Base-by-base conservation (phyloP, 441 rosid species). In the Gossypium laxum region DNA sequence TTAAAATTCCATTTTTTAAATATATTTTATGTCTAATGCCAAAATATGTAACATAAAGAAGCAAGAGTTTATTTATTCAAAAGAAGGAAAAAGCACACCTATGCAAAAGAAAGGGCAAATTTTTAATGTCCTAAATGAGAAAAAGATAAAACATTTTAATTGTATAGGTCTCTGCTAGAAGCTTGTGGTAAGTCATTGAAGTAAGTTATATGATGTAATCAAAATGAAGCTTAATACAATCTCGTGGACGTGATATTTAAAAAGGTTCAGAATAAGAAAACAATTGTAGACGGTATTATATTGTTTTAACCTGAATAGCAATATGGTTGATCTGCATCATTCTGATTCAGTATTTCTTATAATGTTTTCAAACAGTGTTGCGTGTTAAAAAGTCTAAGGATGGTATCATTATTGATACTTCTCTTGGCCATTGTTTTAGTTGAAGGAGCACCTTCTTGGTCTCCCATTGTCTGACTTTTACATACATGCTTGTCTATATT, bases 401-500 rank as follows among this genome's bases (percentile, higher is more conserved):
- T 51, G 10, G 59, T 28, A 21, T 14, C 7, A 15, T 55, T 55
- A 8, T 43, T 58, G 54, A 63, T 38, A 65, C 55, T 38, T 59
- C 10, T 30, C 63, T 17, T 38, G 5, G 18, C 47, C 52, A 10
- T 21, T 45, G 60, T 28, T 41, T 18, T 66, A 28, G 10, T 41
- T 28, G 5, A 10, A 62, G 67, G 47, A 28, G 47, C 47, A 58
- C 5, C 43, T 45, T 55, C 50, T 54, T 24, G 15, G 50, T 54
- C 56, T 55, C 57, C 18, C 52, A 15, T 14, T 65, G 69, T 32
- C 54, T 0, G 8, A 72, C 50, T 60, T 51, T 66, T 67, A 32
- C 47, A 24, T 58, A 50, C 43, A 50, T 17, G 67, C n/a, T 67
- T 51, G 32, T 41, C 55, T 66, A 43, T 74, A 54, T 19, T 28